Percentiles rank a stretch among this genome's conserved stretches.
phyloP scores from a whole-genome alignment of 2,329 filamentous ascomycete species.

The Phaeosphaeria sp. region DNA sequence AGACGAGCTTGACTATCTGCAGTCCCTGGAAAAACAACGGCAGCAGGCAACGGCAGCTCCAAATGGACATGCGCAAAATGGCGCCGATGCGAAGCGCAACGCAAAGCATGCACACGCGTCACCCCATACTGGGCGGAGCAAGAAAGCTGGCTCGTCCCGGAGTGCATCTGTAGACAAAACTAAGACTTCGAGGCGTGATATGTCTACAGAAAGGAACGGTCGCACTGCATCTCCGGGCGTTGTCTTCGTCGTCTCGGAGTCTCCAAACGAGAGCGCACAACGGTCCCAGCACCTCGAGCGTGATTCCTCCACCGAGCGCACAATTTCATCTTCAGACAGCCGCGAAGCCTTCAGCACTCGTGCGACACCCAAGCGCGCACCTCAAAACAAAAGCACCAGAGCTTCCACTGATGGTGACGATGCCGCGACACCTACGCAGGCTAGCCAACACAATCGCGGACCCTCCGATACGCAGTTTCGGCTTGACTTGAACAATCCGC shows the following conservation, averaged over 20 bases:
- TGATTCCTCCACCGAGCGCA: constrained; percentile 38
- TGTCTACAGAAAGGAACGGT: constrained; percentile 42
- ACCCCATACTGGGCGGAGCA: constrained; percentile 29
- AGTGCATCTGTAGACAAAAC: constrained; percentile 40
- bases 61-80: constrained; percentile 32
- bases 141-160: constrained; percentile 35
- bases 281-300: constrained; percentile 26
- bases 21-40: constrained; percentile 24
- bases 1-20: constrained; percentile 42
- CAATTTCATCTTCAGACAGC: constrained; percentile 38
- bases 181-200: constrained; percentile 35
- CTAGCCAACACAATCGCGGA: constrained; percentile 36
- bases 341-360: constrained; percentile 32
- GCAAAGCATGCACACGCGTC: constrained; percentile 35
- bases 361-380: constrained; percentile 32
- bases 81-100: constrained; percentile 15
- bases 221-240: constrained; percentile 41
- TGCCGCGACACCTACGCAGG: constrained; percentile 43
- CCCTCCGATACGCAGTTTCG: constrained; percentile 43
- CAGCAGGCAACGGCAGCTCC: constrained; percentile 27
- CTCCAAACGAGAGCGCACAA: constrained; percentile 28
- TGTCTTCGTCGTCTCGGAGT: constrained; percentile 29
- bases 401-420: constrained; percentile 38
- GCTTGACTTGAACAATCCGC: constrained; percentile 43
- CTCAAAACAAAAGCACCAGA: constrained; percentile 31